Evolutionary conservation across 805 yeast species (phyloP).

Genomic region (Suhomyces sp.): DNA sequence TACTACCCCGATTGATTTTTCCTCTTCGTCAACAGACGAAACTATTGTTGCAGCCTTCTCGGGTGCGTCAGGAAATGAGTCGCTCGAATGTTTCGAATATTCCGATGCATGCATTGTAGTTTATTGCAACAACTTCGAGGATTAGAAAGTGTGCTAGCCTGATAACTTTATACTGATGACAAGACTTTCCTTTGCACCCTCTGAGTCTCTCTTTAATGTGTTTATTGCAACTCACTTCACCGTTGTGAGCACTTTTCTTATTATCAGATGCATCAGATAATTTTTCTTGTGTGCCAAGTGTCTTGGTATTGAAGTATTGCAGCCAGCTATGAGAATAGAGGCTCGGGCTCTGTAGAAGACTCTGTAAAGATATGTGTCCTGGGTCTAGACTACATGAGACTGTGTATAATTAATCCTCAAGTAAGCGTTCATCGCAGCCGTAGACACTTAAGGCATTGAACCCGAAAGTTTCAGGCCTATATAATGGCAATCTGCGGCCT

Average conservation of each 20-base stretch:
- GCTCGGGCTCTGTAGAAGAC: neutral
- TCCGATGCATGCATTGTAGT: neutral
- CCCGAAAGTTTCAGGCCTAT: neutral
- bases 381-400: neutral
- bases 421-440: neutral
- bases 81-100: neutral
- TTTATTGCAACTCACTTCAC: neutral
- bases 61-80: neutral
- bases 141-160: neutral
- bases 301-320: neutral
- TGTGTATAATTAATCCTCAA: neutral
- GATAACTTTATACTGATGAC: neutral
- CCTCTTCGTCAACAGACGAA: constrained; percentile 3
- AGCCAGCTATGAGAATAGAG: neutral
- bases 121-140: neutral
- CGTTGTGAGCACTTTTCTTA: neutral
- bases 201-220: neutral
- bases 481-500: neutral
- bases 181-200: neutral
- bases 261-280: neutral
- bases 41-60: neutral
- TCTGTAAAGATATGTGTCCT: neutral
- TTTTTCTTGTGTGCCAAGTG: neutral
- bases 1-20: constrained; percentile 20
- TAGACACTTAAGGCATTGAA: neutral